A percentile compares a stretch with the other conserved stretches of the same genome.
Conservation (phyloP, 805 yeast genomes). For the Ogataea pini region DNA sequence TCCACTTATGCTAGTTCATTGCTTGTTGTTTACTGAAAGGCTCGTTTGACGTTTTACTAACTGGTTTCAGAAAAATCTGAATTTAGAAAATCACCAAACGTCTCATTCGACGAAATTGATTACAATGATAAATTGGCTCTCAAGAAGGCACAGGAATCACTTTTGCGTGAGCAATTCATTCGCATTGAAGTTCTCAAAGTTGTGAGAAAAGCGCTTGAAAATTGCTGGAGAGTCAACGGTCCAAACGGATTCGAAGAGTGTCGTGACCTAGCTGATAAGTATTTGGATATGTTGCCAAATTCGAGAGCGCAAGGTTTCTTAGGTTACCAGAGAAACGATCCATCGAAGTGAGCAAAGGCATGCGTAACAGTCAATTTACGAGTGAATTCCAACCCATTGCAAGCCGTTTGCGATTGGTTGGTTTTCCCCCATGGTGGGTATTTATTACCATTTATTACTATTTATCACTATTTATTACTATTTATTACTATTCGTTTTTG, state of each 20-base stretch:
- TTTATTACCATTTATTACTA: too few relatives aligned
- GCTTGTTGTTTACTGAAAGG: too few relatives aligned
- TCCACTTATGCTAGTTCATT: too few relatives aligned
- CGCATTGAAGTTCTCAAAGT: constrained; percentile 66
- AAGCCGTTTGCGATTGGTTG: too few relatives aligned
- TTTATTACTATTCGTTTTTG: too few relatives aligned
- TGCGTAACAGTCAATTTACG: neutral
- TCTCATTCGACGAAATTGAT: constrained; percentile 81
- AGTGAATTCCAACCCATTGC: too few relatives aligned
- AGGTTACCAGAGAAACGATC: constrained; percentile 90
- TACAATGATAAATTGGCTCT: constrained; percentile 65
- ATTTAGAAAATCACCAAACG: constrained; percentile 55
- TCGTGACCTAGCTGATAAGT: constrained; percentile 73
- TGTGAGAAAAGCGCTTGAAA: constrained; percentile 72
- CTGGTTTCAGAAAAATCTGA: constrained; percentile 1
- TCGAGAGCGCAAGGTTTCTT: constrained; percentile 70
- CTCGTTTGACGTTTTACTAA: too few relatives aligned
- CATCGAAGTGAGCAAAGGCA: constrained; percentile 50
- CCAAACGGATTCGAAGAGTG: constrained; percentile 78
- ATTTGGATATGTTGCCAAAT: constrained; percentile 72
- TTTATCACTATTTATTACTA: too few relatives aligned
- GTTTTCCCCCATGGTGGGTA: too few relatives aligned
- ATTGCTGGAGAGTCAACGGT: constrained; percentile 61
- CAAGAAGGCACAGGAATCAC: constrained; percentile 71
- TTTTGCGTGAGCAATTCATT: constrained; percentile 79